Evolutionary conservation across 345 rosid species (phyloP).

Genomic region (Triadica sebifera): DNA sequence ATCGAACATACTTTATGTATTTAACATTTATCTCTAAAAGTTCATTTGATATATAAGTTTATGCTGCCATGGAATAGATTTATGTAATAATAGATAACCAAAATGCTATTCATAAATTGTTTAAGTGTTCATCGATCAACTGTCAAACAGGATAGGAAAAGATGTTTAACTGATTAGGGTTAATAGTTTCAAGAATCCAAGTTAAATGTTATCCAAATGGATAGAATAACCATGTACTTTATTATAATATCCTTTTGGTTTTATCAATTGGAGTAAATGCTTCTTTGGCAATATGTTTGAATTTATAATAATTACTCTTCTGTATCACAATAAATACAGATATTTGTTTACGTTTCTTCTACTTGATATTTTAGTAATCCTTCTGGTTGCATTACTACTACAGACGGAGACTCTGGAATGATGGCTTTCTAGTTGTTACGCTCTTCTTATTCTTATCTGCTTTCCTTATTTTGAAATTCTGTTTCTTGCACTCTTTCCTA

Average conservation of each 20-base stretch:
- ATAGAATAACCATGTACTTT: background rate
- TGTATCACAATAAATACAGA: background rate
- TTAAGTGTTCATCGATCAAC: background rate
- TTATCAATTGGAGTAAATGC: background rate
- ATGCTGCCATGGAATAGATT: background rate
- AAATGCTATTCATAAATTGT: background rate
- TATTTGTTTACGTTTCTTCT: background rate
- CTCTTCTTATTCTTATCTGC: too few species aligned
- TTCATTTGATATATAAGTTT: background rate
- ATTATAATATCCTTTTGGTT: background rate
- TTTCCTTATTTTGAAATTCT: conserved; percentile 1
- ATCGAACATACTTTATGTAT: background rate
- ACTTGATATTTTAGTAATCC: background rate
- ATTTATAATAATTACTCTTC: background rate
- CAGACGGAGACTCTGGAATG: background rate
- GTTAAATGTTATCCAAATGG: background rate
- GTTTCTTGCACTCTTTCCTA: background rate
- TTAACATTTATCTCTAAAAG: too few species aligned
- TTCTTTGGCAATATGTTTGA: background rate
- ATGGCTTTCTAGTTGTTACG: background rate
- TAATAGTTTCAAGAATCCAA: background rate
- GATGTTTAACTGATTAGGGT: background rate
- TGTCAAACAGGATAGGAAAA: too few species aligned
- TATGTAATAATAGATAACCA: background rate
- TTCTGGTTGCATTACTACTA: background rate